Evolutionary conservation across 1,284 basidiomycete genomes (phyloP), one percentile per base, ranked within the genome.

Genomic region (Puccinia sorghi): DNA sequence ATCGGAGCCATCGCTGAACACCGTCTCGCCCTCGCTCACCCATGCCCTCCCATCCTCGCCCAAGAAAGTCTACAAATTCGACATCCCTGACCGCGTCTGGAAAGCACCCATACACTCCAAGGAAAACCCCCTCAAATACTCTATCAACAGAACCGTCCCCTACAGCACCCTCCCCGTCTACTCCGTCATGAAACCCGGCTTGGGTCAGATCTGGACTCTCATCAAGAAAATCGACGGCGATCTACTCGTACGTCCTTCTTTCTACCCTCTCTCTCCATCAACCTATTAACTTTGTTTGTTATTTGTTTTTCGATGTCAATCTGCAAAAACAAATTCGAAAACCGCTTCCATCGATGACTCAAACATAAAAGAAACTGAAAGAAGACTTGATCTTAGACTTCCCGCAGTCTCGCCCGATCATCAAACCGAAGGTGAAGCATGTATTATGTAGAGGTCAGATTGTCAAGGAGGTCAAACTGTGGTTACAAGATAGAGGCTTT

Each of bases 401-500:
- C 54, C 64, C 64, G 15, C 20, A 69, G 13, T 41, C 75, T 39
- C 50, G 56, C 6, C 66, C 75, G 13, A 77, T 77, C 50, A 17
- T 77, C 15, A 69, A 70, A 59, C 41, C 52, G 54, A 15, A 67
- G 9, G 27, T 70, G 13, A 54, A 43, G 9, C 75, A 77, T 43
- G 39, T 77, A 13, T 22, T 56, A 50, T 69, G 66, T 43, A 32
- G 75, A 57, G 75, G 75, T 22, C 67, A 77, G 27, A 69, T 77
- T 15, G 57, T 39, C 11, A 77, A 70, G 61, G 75, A 77, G 46
- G 17, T 77, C 17, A 77, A 70, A 70, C n/a, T 70, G 5, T 77
- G 75, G 75, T 22, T 77, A 70, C 66, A 77, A 69, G 75, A 77
- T 63, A 37, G 75, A 70, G 75, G 75, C 15, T 77, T 77, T 77